phyloP scores from a whole-genome alignment of 208 protist species.

The Jaenimonas drosophilae region DNA sequence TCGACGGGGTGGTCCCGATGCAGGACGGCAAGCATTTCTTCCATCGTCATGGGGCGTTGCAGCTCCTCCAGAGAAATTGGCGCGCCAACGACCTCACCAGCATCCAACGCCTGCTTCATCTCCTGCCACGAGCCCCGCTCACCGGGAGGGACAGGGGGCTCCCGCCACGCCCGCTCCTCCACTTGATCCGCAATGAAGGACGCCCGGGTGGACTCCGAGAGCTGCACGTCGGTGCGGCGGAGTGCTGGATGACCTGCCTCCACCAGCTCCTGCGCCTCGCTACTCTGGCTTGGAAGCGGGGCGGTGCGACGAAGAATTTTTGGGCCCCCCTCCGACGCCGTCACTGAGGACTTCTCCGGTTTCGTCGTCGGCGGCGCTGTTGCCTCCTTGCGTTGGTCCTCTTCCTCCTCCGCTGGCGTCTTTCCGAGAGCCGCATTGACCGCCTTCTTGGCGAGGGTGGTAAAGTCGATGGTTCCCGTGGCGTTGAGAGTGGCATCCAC shows the following conservation, averaged over 20 bases:
- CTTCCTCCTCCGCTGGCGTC: constrained; percentile 1
- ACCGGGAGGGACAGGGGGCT: constrained; percentile 74
- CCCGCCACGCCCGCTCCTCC: constrained; percentile 79
- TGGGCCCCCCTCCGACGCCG: constrained; percentile 10
- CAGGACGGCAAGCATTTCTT: constrained; percentile 57
- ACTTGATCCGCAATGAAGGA: constrained; percentile 78
- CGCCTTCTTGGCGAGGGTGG: constrained; percentile 21
- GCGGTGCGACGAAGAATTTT: constrained; percentile 68
- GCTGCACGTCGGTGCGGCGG: constrained; percentile 37
- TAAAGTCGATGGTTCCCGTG: constrained; percentile 80
- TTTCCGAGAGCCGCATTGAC: constrained; percentile 12
- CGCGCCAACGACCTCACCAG: constrained; percentile 47
- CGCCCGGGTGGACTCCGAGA: constrained; percentile 56
- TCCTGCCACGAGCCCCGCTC: constrained; percentile 84
- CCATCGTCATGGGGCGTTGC: constrained; percentile 58
- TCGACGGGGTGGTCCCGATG: constrained; percentile 43
- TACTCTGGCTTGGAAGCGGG: constrained; percentile 43
- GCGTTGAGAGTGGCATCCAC: constrained; percentile 32
- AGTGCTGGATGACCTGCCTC: constrained; percentile 71
- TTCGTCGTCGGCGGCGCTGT: neutral
- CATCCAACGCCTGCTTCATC: constrained; percentile 66
- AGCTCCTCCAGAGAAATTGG: constrained; percentile 36
- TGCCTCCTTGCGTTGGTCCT: neutral
- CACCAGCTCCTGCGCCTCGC: constrained; percentile 54
- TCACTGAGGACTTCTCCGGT: neutral